These are phyloP conservation scores for Umbilicaria muhlenbergii DNA, from an alignment of 495 filamentous ascomycete genomes.

Conservation along the genomic window DNA sequence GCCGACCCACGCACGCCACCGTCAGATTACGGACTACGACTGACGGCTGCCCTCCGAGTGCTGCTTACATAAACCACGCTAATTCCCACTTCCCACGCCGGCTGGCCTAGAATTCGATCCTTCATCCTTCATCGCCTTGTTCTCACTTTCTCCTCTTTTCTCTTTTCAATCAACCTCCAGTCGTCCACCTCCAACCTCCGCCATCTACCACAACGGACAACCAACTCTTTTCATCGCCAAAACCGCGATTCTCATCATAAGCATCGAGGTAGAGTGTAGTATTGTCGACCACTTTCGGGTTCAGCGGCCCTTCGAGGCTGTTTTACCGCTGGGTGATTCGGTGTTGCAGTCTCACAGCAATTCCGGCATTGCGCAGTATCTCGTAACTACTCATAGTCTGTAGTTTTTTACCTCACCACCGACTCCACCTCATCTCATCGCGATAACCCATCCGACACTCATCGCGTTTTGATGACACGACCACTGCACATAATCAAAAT, in stretches of 20 bases:
- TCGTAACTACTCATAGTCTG: no score
- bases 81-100: neutral
- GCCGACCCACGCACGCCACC: no score
- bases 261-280: no score
- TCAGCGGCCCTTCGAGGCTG: no score
- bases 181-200: neutral
- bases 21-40: constrained; percentile 3
- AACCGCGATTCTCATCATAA: neutral
- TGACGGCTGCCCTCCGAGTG: neutral
- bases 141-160: neutral
- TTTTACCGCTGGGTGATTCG: no score
- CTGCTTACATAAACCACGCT: neutral
- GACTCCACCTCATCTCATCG: neutral
- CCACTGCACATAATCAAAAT: no score
- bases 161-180: neutral
- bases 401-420: no score
- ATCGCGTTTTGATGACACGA: neutral
- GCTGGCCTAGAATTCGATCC: neutral
- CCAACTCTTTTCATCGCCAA: neutral
- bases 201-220: neutral
- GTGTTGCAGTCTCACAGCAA: no score
- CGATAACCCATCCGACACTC: neutral
- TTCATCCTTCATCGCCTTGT: neutral
- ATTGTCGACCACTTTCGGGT: no score
- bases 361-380: no score